phyloP scores from a whole-genome alignment of 495 filamentous ascomycete genomes.

The Thermochaetoides thermophila region DNA sequence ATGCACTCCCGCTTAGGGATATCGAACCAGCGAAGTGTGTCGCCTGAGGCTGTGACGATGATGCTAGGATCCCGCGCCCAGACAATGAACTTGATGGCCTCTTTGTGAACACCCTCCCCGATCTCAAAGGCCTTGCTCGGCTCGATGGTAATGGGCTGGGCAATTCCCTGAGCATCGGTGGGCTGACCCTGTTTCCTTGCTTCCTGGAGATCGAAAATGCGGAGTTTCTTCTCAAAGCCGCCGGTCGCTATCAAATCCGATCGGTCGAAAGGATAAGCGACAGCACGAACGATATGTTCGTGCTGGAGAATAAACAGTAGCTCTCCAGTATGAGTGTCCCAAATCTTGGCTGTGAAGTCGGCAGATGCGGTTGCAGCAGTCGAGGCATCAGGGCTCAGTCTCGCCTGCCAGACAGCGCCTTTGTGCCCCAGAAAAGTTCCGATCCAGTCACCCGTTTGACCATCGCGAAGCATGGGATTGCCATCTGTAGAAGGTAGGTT shows the following conservation, averaged over 20 bases:
- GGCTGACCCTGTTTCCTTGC: slow-evolving; percentile 15
- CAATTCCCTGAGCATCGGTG: slow-evolving; percentile 5
- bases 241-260: slow-evolving; percentile 74
- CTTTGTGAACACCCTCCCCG: slow-evolving; percentile 64
- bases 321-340: slow-evolving; percentile 93
- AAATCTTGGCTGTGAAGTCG: slow-evolving; percentile 93
- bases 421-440: slow-evolving; percentile 97
- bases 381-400: slow-evolving; percentile 74
- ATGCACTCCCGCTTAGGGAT: slow-evolving; percentile 57
- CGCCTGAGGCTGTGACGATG: slow-evolving; percentile 81
- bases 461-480: slow-evolving; percentile 96
- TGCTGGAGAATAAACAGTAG: slow-evolving; percentile 77
- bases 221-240: slow-evolving; percentile 89
- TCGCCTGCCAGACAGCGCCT: slow-evolving; percentile 90
- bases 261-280: slow-evolving; percentile 74
- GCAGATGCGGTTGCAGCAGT: slow-evolving; percentile 86
- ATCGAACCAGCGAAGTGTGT: slow-evolving; percentile 89
- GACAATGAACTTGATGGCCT: slow-evolving; percentile 84
- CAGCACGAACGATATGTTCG: slow-evolving; percentile 84
- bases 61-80: slow-evolving; percentile 81
- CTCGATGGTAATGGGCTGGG: slow-evolving; percentile 24
- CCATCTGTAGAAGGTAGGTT: slow-evolving; percentile 47
- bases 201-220: slow-evolving; percentile 75
- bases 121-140: slow-evolving; percentile 62
- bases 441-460: slow-evolving; percentile 95